phyloP scores from a whole-genome alignment of 495 filamentous ascomycete species.

The Xylaria sp. region DNA sequence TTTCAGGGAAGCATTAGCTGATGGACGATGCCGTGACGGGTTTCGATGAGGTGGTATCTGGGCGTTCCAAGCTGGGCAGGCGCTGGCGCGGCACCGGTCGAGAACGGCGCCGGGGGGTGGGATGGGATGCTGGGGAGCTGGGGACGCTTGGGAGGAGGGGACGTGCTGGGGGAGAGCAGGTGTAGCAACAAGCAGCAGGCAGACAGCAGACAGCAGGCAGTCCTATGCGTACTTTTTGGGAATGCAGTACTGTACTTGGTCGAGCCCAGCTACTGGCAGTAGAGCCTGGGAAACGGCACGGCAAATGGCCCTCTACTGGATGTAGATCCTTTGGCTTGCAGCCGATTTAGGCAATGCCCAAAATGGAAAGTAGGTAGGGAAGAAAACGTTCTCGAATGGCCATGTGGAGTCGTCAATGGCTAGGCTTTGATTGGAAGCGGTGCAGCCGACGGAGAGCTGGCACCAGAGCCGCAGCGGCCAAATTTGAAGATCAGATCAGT shows the following conservation, averaged over 20 bases:
- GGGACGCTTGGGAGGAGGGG: neutral
- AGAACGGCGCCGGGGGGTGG: conserved; percentile 28
- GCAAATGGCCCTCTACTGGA: conserved; percentile 39
- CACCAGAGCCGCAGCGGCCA: conserved; percentile 30
- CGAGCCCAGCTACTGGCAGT: too few relatives aligned
- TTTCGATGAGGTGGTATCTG: conserved; percentile 42
- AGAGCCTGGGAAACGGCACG: conserved; percentile 43
- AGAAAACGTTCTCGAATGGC: conserved; percentile 38
- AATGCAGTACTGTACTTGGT: conserved; percentile 23
- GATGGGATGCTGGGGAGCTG: neutral
- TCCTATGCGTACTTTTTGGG: conserved; percentile 33
- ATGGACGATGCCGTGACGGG: conserved; percentile 33
- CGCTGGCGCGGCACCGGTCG: conserved; percentile 42
- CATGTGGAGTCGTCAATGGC: conserved; percentile 42
- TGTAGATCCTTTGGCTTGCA: conserved; percentile 40
- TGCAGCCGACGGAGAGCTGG: conserved; percentile 34
- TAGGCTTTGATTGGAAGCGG: conserved; percentile 44
- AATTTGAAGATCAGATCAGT: conserved; percentile 20
- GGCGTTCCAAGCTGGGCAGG: conserved; percentile 43
- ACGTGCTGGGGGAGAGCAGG: neutral
- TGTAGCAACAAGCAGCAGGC: conserved; percentile 15
- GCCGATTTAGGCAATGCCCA: conserved; percentile 48
- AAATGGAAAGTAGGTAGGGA: conserved; percentile 41
- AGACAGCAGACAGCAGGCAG: conserved; percentile 27
- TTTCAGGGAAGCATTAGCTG: conserved; percentile 41